Evolutionary conservation across 1,139 yeast species (phyloP).

Genomic region (Debaryomycetaceae sp.): DNA sequence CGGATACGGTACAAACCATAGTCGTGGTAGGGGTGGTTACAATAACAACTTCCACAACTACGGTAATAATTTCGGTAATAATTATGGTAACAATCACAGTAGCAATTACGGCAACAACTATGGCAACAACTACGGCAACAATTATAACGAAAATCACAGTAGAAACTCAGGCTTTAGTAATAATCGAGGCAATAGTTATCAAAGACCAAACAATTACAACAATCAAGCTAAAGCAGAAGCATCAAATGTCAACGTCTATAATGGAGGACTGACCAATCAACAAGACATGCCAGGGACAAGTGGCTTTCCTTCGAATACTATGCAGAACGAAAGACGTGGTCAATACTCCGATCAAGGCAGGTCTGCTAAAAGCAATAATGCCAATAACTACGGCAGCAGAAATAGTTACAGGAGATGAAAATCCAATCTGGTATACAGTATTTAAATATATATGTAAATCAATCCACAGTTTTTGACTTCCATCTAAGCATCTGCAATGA

Average conservation of each 20-base stretch:
- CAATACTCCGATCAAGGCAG: not conserved
- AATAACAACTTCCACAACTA: slow-evolving; percentile 7
- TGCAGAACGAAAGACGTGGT: not conserved
- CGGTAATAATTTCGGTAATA: slow-evolving; percentile 8
- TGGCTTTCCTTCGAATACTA: not conserved
- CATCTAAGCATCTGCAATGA: not conserved
- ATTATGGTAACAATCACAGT: slow-evolving; percentile 7
- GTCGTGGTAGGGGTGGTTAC: slow-evolving; percentile 1
- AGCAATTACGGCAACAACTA: slow-evolving; percentile 10
- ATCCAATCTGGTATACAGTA: not conserved
- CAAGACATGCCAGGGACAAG: not conserved
- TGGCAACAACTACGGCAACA: slow-evolving; percentile 7
- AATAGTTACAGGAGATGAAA: slow-evolving; percentile 17
- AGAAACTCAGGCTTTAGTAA: slow-evolving; percentile 5
- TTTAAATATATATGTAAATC: not conserved
- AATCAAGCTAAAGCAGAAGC: not conserved
- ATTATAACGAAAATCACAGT: slow-evolving; percentile 9
- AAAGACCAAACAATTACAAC: not conserved
- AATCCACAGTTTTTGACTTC: not conserved
- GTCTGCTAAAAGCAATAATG: not conserved
- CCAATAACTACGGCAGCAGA: slow-evolving; percentile 5
- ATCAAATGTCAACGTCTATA: not conserved
- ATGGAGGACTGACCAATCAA: not conserved
- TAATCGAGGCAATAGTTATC: slow-evolving; percentile 4
- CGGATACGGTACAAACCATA: slow-evolving; percentile 5